Evolutionary conservation across 2,329 filamentous ascomycete species (phyloP).

Genomic region (Pestalotiopsis sp.): DNA sequence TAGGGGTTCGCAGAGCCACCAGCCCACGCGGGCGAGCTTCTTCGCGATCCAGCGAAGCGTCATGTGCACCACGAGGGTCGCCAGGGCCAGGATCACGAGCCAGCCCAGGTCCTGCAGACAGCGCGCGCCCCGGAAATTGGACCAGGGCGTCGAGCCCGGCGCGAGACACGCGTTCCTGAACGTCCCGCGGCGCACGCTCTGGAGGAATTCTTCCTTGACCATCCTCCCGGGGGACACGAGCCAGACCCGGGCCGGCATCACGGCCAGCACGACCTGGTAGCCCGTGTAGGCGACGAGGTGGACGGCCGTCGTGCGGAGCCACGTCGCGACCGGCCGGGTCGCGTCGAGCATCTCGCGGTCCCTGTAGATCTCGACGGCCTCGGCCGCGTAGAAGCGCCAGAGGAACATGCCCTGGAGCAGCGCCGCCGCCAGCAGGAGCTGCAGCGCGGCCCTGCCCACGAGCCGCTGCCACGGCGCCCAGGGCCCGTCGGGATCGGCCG

Average conservation of each 20-base stretch:
- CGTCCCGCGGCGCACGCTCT: neutral
- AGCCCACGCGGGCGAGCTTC: neutral
- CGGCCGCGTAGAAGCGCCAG: neutral
- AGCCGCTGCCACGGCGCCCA: neutral
- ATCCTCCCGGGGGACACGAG: neutral
- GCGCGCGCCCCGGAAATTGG: neutral
- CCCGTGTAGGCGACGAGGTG: slow-evolving; percentile 28
- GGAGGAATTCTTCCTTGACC: neutral
- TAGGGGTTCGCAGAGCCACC: neutral
- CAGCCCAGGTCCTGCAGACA: neutral
- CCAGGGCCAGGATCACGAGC: neutral
- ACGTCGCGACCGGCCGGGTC: neutral
- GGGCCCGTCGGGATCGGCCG: neutral
- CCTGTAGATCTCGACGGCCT: neutral
- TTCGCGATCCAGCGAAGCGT: neutral
- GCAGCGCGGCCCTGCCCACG: neutral
- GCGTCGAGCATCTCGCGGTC: neutral
- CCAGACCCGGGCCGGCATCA: neutral
- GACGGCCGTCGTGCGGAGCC: slow-evolving; percentile 23
- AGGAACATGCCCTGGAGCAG: slow-evolving; percentile 2
- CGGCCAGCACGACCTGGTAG: slow-evolving; percentile 24
- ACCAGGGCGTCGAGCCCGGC: neutral
- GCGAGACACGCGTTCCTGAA: neutral
- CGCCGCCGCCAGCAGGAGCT: neutral
- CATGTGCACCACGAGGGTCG: neutral